phyloP scores from a whole-genome alignment of 305 asterid genomes.

The Stenogyne calaminthoides region DNA sequence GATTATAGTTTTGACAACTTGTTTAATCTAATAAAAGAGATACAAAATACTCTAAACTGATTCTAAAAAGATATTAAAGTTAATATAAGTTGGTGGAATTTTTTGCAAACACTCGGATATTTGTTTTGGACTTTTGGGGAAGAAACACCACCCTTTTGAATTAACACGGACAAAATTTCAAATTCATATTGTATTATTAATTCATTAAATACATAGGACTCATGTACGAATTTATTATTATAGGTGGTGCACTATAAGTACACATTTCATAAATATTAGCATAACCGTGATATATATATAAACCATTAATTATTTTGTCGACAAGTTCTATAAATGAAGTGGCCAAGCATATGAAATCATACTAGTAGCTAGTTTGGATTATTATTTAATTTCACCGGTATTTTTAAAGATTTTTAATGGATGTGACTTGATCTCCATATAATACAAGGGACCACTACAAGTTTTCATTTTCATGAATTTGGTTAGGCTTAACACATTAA shows the following conservation, averaged over 20 bases:
- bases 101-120: too few species aligned
- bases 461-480: background rate
- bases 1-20: too few species aligned
- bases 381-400: background rate
- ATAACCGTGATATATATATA: background rate
- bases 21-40: too few species aligned
- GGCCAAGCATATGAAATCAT: background rate
- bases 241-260: background rate
- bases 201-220: too few species aligned
- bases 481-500: background rate
- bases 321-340: background rate
- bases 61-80: too few species aligned
- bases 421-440: background rate
- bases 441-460: constrained; percentile 10
- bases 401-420: background rate
- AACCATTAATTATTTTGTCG: background rate
- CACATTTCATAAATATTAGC: background rate
- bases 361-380: background rate
- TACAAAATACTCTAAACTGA: too few species aligned
- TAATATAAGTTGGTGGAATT: too few species aligned
- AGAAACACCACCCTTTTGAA: background rate
- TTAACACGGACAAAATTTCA: too few species aligned
- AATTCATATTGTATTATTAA: too few species aligned
- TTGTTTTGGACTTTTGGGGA: background rate
- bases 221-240: too few species aligned